Conservation (phyloP, 2,329 filamentous ascomycete species). For the Clonostachys rhizophaga region DNA sequence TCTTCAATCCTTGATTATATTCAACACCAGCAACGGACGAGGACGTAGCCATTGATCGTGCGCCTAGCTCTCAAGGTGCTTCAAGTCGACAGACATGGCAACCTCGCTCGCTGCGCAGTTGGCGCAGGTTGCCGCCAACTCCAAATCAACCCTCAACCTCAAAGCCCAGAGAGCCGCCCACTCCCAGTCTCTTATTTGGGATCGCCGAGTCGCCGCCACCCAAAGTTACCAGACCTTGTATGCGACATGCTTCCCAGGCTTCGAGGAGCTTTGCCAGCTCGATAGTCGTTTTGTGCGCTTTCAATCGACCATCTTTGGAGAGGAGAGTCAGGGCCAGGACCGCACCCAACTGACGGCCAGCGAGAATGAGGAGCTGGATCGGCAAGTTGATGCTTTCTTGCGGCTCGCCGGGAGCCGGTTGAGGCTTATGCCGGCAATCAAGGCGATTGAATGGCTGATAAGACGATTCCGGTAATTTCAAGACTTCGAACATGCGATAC, state of each 20-base stretch:
- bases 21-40: neutral
- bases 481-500: neutral
- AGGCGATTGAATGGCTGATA: constrained; percentile 92
- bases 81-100: constrained; percentile 50
- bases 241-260: constrained; percentile 82
- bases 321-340: constrained; percentile 87
- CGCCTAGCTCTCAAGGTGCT: neutral
- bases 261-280: constrained; percentile 83
- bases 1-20: too few relatives aligned
- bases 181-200: constrained; percentile 92
- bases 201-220: constrained; percentile 73
- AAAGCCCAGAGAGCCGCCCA: constrained; percentile 91
- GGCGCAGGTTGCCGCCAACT: constrained; percentile 84
- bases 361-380: constrained; percentile 80
- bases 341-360: constrained; percentile 74
- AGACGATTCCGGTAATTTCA: constrained; percentile 73
- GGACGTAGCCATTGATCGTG: neutral
- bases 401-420: constrained; percentile 72
- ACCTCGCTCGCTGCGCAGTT: constrained; percentile 90
- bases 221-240: constrained; percentile 91
- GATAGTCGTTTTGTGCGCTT: constrained; percentile 77
- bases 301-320: constrained; percentile 78
- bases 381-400: constrained; percentile 76
- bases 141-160: constrained; percentile 84
- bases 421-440: constrained; percentile 81